A percentile compares a stretch with the other conserved stretches of the same genome.
phyloP scores from a whole-genome alignment of 805 yeast species.

The Maudiozyma turicensis region DNA sequence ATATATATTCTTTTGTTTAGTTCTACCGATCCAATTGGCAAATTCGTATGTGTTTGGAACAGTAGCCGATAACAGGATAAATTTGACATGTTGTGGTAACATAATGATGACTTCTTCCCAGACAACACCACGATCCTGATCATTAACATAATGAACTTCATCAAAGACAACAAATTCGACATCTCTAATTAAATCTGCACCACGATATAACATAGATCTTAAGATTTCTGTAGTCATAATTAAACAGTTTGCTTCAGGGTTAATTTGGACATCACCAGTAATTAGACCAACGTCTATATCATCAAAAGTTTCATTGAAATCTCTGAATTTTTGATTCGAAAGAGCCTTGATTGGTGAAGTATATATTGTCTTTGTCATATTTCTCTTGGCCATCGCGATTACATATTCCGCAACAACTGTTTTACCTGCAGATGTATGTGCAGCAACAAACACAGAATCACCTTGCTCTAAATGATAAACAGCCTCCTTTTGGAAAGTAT shows the following conservation, averaged over 20 bases:
- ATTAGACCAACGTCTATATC: slow-evolving; percentile 86
- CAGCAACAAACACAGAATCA: slow-evolving; percentile 97
- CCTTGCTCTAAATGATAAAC: slow-evolving; percentile 94
- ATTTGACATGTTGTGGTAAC: slow-evolving; percentile 94
- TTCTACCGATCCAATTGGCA: slow-evolving; percentile 98
- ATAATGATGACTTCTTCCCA: slow-evolving; percentile 99
- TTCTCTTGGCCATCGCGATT: slow-evolving; percentile 89
- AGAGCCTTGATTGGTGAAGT: slow-evolving; percentile 92
- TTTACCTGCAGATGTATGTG: slow-evolving; percentile 97
- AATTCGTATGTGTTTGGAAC: slow-evolving; percentile 98
- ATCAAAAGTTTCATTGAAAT: slow-evolving; percentile 68
- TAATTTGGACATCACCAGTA: slow-evolving; percentile 96
- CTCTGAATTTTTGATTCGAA: slow-evolving; percentile 84
- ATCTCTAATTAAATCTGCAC: slow-evolving; percentile 92
- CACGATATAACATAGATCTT: slow-evolving; percentile 90
- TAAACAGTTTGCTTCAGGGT: slow-evolving; percentile 90
- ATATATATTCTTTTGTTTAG: slow-evolving; percentile 90
- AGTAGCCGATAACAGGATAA: slow-evolving; percentile 86
- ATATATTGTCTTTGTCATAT: slow-evolving; percentile 94
- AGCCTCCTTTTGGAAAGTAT: slow-evolving; percentile 94
- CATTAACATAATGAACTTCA: slow-evolving; percentile 96
- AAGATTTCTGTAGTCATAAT: slow-evolving; percentile 97
- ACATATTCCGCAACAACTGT: slow-evolving; percentile 98
- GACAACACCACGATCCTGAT: slow-evolving; percentile 94
- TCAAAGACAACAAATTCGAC: slow-evolving; percentile 96